A percentile compares a stretch with the other conserved stretches of the same genome.
phyloP scores from a whole-genome alignment of 2,329 filamentous ascomycete species.

The Exophiala bonariae region DNA sequence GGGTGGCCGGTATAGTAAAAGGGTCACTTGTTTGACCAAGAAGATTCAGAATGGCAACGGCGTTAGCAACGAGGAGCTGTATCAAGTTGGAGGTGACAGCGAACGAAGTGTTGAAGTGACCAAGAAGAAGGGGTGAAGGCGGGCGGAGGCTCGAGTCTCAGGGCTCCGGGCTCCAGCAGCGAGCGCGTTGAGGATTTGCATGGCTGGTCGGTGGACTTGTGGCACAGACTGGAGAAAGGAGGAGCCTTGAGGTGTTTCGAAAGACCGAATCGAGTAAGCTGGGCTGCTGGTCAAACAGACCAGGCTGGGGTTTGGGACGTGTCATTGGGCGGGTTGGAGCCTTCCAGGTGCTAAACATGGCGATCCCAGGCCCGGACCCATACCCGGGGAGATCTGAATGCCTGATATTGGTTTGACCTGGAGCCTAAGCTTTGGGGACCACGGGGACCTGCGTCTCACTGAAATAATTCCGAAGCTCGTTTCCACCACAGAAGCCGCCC shows the following conservation, averaged over 20 bases:
- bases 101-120: neutral
- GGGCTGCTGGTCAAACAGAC: conserved; percentile 13
- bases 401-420: neutral
- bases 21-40: too few relatives aligned
- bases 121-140: neutral
- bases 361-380: neutral
- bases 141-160: neutral
- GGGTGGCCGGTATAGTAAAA: neutral
- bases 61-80: too few relatives aligned
- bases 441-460: conserved; percentile 1
- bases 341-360: neutral
- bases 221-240: neutral
- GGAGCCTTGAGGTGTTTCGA: conserved; percentile 20
- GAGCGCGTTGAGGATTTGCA: neutral
- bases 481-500: neutral
- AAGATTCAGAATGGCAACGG: too few relatives aligned
- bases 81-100: too few relatives aligned
- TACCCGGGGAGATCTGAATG: neutral
- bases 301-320: conserved; percentile 4
- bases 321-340: neutral
- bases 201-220: neutral
- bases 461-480: neutral
- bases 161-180: neutral
- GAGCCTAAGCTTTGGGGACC: neutral
- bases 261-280: conserved; percentile 18